Evolutionary conservation across 1,139 yeast genomes (phyloP), one percentile per base, ranked within the genome.

Genomic region (Lodderomyces parapsilosis): DNA sequence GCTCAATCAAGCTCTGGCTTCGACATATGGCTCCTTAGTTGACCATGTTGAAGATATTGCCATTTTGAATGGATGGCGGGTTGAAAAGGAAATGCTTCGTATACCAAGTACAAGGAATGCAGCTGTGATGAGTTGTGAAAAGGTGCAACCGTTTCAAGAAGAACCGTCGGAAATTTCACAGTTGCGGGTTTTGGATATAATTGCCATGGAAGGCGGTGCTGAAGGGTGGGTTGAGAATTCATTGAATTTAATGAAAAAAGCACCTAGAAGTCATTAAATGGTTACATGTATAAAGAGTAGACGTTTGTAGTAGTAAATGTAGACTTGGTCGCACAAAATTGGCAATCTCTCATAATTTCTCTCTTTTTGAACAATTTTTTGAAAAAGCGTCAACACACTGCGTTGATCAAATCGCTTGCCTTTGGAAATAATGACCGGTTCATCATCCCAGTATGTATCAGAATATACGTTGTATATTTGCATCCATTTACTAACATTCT

Each of bases 91-190:
- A 59, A 85, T 87, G 85, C 66, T 93, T 40, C 73, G 99, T 49
- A 93, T 93, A 33, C 99, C 99, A 22, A 87, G 96, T 48, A 93
- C 99, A 0, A 72, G 98, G 59, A 93, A 91, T 56, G 91, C 95
- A 1, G 97, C 98, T 0, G 66, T 93, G 6, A 83, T 93, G 44
- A 96, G 96, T 1, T 72, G 78, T 40, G 57, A 62, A 23, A 63
- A 56, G 44, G 62, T 63, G 31, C 60, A 57, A 2, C 48, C 52
- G 20, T 52, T 53, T 36, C 23, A 39, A 15, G 46, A 48, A 20
- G 57, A 56, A 38, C 51, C 55, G 2, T 51, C 57, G 25, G 72
- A 73, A 33, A 52, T 57, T 17, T 46, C 50, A 10, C 64, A 59
- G 19, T 52, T 57, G 18, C 61, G 77, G 41, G 78, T 86, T 1